Conservation (phyloP, 2,329 filamentous ascomycete species). For the Cordyceps militaris region DNA sequence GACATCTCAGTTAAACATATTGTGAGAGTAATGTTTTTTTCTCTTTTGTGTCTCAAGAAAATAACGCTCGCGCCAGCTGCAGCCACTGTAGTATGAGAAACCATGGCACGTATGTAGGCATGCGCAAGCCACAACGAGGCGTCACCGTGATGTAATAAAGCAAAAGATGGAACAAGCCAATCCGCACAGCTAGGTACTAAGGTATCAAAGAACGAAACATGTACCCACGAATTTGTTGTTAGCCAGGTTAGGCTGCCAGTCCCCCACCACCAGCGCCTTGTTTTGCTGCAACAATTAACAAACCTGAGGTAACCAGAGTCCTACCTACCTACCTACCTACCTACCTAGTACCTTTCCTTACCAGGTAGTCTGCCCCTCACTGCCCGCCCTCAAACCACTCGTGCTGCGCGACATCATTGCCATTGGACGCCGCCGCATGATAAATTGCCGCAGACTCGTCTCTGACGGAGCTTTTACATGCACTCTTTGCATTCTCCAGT, state of each 20-base stretch:
- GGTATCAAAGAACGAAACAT: neutral
- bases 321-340: neutral
- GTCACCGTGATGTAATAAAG: constrained; percentile 12
- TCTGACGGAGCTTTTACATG: neutral
- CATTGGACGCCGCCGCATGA: constrained; percentile 6
- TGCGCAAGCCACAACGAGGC: neutral
- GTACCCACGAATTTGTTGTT: neutral
- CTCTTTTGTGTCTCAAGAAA: neutral
- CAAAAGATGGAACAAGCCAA: neutral
- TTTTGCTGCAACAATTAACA: neutral
- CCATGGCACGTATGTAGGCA: neutral
- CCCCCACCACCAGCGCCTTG: constrained; percentile 3
- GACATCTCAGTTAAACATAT: too few species aligned
- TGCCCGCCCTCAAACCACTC: constrained; percentile 3
- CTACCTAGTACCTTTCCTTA: neutral
- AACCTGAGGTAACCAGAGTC: too few species aligned
- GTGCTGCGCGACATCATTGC: constrained; percentile 11
- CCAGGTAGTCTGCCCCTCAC: constrained; percentile 1
- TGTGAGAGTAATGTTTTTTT: neutral
- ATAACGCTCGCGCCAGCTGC: neutral
- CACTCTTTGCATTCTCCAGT: neutral
- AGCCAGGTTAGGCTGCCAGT: constrained; percentile 1
- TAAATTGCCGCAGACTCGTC: constrained; percentile 7
- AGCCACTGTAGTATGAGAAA: too few species aligned
- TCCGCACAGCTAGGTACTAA: too few species aligned